Evolutionary conservation across 2,329 filamentous ascomycete species (phyloP), one percentile per base, ranked within the genome.

Genomic region (Calonectria pteridis): DNA sequence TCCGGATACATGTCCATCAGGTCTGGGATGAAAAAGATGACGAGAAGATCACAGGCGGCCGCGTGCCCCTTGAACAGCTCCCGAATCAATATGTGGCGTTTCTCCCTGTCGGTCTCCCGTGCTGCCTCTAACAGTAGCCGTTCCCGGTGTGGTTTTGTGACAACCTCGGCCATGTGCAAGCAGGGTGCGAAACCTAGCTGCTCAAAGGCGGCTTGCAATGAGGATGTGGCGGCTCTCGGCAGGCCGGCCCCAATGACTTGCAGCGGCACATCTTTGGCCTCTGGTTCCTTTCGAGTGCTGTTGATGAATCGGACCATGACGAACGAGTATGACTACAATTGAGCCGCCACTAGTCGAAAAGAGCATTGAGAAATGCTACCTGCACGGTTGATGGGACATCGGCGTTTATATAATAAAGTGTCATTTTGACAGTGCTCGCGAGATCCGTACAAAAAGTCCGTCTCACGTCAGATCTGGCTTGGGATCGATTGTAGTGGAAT

Each of bases 1-100:
- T 84, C 81, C 0, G 83, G 83, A 9, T 84, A 85, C 76, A 84
- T 82, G 35, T 86, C 84, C 82, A 85, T 84, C 43, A 86, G 72
- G 49, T 85, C 84, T 13, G 82, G 79, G 0, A 80, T 74, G 73
- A 86, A 85, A 50, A 77, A 77, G 5, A 82, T 76, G 1, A 77
- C 81, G 0, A 84, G 84, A 16, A 84, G 79, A 64, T 85, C 76
- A 49, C 78, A 75, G 0, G 79, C 75, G 11, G 80, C 79, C 0
- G 76, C 76, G 63, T 84, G 82, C 1, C 83, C 83, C 18, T 81
- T 77, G 46, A 84, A 79, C 13, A 85, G 73, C 31, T 79, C 59
- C n/a, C 76, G 77, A 0, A 84, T 73, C 26, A 84, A 71, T 62
- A 82, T 82, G 16, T 79, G 80, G 0, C 83, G 79, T 13, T 73